Base-by-base conservation (phyloP, 805 yeast genomes). In the Metschnikowia proteae region DNA sequence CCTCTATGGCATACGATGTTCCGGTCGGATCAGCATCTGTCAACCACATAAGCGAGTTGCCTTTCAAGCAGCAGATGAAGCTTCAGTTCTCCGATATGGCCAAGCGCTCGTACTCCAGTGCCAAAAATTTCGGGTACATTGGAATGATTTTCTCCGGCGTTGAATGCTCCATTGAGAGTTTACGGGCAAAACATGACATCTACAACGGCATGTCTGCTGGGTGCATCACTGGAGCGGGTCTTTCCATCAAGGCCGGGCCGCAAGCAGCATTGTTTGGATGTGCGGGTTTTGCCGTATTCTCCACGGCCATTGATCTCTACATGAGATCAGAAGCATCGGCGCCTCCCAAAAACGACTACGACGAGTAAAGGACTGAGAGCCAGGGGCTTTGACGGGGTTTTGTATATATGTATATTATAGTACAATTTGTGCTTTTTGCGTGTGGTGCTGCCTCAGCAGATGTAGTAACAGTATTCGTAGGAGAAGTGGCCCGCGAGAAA, bases 261-360 rank as follows among this genome's bases (percentile, higher is more conserved):
- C 90, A 84, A 59, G 95, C 96, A 28, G 94, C 96, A 0, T 59
- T 83, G 26, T 65, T 91, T 50, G 99, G 99, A 1, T 94, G 98
- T 75, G 97, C 95, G 27, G 99, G 97, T 6, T 94, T 94, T 72
- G 97, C 98, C 2, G 96, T 94, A 6, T 94, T 94, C 66, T 85
- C 96, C 48, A 83, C 89, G 3, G 96, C 96, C 5, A 81, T 57
- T 27, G 60, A 57, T 44, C 58, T 57, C n/a, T 57, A 57, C 45
- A 44, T 57, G 53, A 45, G 56, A 30, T 50, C 55, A 6, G 60
- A 57, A 38, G 43, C 51, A n/a, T 53, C 55, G 6, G 58, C 58
- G 42, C 97, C 98, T 25, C 97, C 98, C 17, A 63, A 75, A 41
- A 84, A 87, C 61, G 98, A 94, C 70, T 94, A 90, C 67, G 95